Evolutionary conservation across 768 basidiomycete genomes (phyloP).

Genomic region (Trametes maxima): DNA sequence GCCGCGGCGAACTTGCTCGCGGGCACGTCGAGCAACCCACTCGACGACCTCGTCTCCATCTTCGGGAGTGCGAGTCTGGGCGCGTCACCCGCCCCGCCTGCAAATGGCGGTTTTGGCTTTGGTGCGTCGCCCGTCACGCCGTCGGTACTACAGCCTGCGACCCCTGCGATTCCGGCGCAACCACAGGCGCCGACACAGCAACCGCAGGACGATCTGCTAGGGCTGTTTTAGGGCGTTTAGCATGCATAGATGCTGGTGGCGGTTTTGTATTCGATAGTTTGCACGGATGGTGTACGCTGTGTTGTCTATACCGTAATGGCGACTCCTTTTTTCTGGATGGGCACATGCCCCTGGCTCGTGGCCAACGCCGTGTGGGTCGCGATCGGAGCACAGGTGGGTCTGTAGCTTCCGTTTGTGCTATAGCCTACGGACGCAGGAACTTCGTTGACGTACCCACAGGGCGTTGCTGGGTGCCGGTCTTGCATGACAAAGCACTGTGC

Average conservation of each 20-base stretch:
- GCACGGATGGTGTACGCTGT: constrained; percentile 16
- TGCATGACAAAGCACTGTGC: no score
- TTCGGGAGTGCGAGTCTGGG: constrained; percentile 61
- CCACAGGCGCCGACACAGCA: constrained; percentile 26
- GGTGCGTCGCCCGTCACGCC: constrained; percentile 25
- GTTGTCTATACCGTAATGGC: constrained; percentile 15
- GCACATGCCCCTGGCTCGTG: neutral
- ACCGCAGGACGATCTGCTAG: constrained; percentile 55
- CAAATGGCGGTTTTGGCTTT: constrained; percentile 24
- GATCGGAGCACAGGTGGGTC: no score
- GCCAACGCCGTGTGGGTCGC: no score
- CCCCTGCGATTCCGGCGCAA: constrained; percentile 20
- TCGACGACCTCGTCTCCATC: constrained; percentile 92
- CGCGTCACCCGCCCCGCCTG: constrained; percentile 26
- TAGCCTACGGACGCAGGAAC: no score
- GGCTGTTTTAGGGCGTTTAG: constrained; percentile 46
- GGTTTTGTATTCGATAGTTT: neutral
- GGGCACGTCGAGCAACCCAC: constrained; percentile 83
- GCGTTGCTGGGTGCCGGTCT: no score
- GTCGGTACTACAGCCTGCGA: constrained; percentile 24
- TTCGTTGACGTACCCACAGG: no score
- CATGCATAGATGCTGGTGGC: neutral
- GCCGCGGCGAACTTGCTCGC: constrained; percentile 75
- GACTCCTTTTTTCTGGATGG: neutral
- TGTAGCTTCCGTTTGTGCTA: no score